Conservation (phyloP, 257 asterid genomes). For the Avicennia marina region DNA sequence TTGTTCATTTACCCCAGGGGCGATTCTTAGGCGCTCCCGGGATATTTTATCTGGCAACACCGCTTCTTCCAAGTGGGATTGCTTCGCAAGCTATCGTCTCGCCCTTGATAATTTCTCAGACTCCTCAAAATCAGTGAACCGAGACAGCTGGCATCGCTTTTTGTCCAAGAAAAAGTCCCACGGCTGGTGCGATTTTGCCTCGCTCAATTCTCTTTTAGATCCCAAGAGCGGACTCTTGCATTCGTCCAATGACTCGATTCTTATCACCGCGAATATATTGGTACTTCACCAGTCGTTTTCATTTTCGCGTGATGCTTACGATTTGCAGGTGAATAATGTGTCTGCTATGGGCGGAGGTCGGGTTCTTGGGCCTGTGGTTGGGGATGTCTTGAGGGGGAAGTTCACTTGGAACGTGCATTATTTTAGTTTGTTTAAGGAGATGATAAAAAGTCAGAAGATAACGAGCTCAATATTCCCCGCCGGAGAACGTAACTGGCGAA, state of each 20-base stretch:
- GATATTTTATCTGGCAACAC: slow-evolving; percentile 74
- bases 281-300: slow-evolving; percentile 78
- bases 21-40: slow-evolving; percentile 92
- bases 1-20: slow-evolving; percentile 89
- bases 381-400: slow-evolving; percentile 88
- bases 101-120: slow-evolving; percentile 68
- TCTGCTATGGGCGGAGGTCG: slow-evolving; percentile 43
- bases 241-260: slow-evolving; percentile 61
- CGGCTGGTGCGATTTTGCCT: slow-evolving; percentile 98
- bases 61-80: slow-evolving; percentile 91
- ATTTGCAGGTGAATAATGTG: slow-evolving; percentile 55
- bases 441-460: slow-evolving; percentile 95
- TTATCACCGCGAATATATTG: slow-evolving; percentile 83
- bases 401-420: slow-evolving; percentile 96
- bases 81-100: slow-evolving; percentile 94
- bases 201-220: slow-evolving; percentile 67
- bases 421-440: slow-evolving; percentile 88
- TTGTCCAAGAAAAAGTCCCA: slow-evolving; percentile 93
- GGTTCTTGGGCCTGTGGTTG: slow-evolving; percentile 44
- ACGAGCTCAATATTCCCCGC: slow-evolving; percentile 98
- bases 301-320: slow-evolving; percentile 76
- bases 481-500: slow-evolving; percentile 92
- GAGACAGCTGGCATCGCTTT: slow-evolving; percentile 98
- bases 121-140: slow-evolving; percentile 69
- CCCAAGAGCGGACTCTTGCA: slow-evolving; percentile 72